phyloP scores from a whole-genome alignment of 108 stramenopile genomes.

The Mayamaea pseudoterrestris region DNA sequence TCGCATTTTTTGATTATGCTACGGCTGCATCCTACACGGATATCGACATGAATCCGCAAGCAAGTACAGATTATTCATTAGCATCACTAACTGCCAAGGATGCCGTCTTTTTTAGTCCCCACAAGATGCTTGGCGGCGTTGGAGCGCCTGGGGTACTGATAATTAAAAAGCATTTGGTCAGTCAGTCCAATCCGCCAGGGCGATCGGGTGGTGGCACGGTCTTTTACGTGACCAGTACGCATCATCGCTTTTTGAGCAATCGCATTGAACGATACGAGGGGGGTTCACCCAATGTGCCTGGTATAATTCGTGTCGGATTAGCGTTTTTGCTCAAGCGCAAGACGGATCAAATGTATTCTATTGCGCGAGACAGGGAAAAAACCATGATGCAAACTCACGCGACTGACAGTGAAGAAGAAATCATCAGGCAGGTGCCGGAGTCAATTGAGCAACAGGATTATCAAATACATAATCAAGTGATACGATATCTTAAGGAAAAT shows the following conservation, averaged over 20 bases:
- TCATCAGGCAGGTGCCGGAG: constrained; percentile 7
- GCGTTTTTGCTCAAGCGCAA: constrained; percentile 62
- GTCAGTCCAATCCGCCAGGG: constrained; percentile 55
- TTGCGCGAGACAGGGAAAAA: constrained; percentile 11
- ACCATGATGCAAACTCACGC: neutral
- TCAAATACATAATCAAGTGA: constrained; percentile 39
- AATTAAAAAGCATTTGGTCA: constrained; percentile 72
- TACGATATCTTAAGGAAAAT: constrained; percentile 25
- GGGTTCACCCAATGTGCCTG: constrained; percentile 92
- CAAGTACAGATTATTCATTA: constrained; percentile 43
- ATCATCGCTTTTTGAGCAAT: constrained; percentile 90
- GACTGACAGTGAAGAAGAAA: constrained; percentile 6
- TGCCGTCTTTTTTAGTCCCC: constrained; percentile 74
- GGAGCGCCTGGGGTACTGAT: constrained; percentile 87
- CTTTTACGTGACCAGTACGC: constrained; percentile 85
- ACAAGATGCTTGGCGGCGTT: constrained; percentile 71
- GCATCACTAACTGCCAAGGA: constrained; percentile 54
- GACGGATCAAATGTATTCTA: constrained; percentile 35
- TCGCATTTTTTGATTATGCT: constrained; percentile 94
- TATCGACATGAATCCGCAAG: constrained; percentile 84
- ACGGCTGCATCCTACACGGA: constrained; percentile 87
- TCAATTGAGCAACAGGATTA: constrained; percentile 46
- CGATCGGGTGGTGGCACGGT: constrained; percentile 93
- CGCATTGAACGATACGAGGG: constrained; percentile 95
- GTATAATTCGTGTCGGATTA: constrained; percentile 82